Evolutionary conservation across 2,329 filamentous ascomycete genomes (phyloP), one percentile per base, ranked within the genome.

Genomic region (Sporothrix variecibatus): DNA sequence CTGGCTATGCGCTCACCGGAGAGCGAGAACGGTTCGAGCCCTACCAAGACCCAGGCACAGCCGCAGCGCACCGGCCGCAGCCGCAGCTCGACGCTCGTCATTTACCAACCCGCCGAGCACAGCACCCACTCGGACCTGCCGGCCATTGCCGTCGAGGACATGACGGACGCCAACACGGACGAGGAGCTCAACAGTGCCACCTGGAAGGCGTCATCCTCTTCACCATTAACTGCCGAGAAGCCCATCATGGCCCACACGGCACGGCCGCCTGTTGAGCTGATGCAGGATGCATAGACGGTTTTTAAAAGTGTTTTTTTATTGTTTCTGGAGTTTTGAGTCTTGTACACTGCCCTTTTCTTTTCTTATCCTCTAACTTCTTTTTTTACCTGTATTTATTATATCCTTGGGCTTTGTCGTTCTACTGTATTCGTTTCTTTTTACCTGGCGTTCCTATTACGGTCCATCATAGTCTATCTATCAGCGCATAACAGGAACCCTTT

Each of bases 111-210:
- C 0, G 83, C 84, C n/a, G 85, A 87, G 76, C 84, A 88, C 76
- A 87, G 86, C 26, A 83, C 81, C 74, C 87, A 85, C 80, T 86
- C 88, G 5, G 84, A 86, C 67, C 81, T 92, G 78, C 91, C 91
- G 2, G 89, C 89, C 51, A 91, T 92, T 75, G 87, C 88, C 51
- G 90, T 92, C 15, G 89, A 92, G 78, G 90, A 92, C 79, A 89
- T 90, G 85, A 91, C 90, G 17, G 87, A 89, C 76, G 86, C 85
- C 75, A 86, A 86, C 1, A 82, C 83, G 40, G 88, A 90, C 76
- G 86, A 85, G 76, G 86, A 86, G 1, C 51, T 58, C 46, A 51
- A 69, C 73, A 58, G 40, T 31, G 72, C 72, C 43, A 75, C 74
- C 1, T 72, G 72, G 71, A 26, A 31, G 43, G 28, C 71, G 51